Conservation (phyloP, 371 early-diverging fungal species). For the Gilbertella persicaria region DNA sequence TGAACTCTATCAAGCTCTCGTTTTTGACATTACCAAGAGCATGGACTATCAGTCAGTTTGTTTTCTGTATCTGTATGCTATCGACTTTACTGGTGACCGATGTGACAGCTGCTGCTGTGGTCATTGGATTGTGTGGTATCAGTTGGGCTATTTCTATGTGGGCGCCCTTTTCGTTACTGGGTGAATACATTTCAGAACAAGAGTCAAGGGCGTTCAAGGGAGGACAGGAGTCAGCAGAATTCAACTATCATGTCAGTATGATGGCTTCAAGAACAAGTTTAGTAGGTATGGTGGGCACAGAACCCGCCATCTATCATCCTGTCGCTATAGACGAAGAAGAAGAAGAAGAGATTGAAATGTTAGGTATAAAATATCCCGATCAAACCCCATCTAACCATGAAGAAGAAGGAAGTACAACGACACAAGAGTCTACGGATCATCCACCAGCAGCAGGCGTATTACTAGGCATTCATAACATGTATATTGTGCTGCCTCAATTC, state of each 20-base stretch:
- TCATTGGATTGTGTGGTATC: constrained; percentile 79
- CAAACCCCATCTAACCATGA: background rate
- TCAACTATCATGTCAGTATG: constrained; percentile 1
- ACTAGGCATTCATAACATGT: constrained; percentile 94
- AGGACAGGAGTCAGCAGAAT: background rate
- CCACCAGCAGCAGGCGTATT: constrained; percentile 74
- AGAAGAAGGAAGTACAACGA: background rate
- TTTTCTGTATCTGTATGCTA: constrained; percentile 73
- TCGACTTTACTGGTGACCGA: constrained; percentile 60
- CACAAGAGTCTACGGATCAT: background rate
- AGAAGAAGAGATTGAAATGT: constrained; percentile 24
- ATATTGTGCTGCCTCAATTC: constrained; percentile 92
- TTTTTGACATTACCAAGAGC: constrained; percentile 62
- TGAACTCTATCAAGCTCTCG: constrained; percentile 20
- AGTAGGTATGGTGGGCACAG: constrained; percentile 37
- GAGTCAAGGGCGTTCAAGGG: constrained; percentile 12
- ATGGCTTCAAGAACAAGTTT: constrained; percentile 33
- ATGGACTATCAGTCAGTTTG: constrained; percentile 68
- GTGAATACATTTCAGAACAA: constrained; percentile 72
- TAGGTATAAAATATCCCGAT: constrained; percentile 6
- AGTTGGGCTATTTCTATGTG: constrained; percentile 91
- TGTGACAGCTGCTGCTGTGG: constrained; percentile 50
- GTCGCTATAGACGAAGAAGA: constrained; percentile 12
- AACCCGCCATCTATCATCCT: constrained; percentile 42
- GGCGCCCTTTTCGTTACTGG: constrained; percentile 91